phyloP scores from a whole-genome alignment of 176 grass and related monocot genomes.

The Typha latifolia region DNA sequence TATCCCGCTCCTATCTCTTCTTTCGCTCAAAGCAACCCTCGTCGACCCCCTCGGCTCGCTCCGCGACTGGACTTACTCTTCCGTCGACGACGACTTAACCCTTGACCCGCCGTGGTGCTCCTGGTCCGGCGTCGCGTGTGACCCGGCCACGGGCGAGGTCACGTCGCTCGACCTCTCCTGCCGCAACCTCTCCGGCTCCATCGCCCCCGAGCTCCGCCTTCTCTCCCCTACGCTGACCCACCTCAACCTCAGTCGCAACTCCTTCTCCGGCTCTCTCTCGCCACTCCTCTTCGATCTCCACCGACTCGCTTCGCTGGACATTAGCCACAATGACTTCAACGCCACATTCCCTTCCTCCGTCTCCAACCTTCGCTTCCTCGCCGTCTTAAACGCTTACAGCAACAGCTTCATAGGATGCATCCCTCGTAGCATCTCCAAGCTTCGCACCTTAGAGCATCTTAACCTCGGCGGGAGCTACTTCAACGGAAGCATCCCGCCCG shows the following conservation, averaged over 20 bases:
- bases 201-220: constrained; percentile 37
- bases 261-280: constrained; percentile 46
- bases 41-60: constrained; percentile 46
- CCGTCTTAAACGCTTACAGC: constrained; percentile 53
- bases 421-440: constrained; percentile 32
- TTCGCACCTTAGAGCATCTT: constrained; percentile 32
- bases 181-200: constrained; percentile 63
- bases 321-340: constrained; percentile 82
- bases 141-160: constrained; percentile 35
- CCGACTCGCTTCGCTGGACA: constrained; percentile 40
- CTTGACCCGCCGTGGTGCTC: constrained; percentile 56
- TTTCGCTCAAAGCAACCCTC: constrained; percentile 55
- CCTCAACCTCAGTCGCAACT: constrained; percentile 66
- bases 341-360: constrained; percentile 42
- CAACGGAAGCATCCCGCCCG: constrained; percentile 40
- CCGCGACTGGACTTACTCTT: constrained; percentile 48
- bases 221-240: constrained; percentile 40
- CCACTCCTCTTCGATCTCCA: constrained; percentile 41
- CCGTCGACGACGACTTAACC: constrained; percentile 20
- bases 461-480: constrained; percentile 83
- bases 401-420: constrained; percentile 63
- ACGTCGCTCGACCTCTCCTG: constrained; percentile 52
- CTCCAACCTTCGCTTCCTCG: constrained; percentile 28
- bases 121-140: constrained; percentile 59
- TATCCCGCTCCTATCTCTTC: constrained; percentile 47